phyloP scores from a whole-genome alignment of 768 basidiomycete species.

The Amyloporia xantha region DNA sequence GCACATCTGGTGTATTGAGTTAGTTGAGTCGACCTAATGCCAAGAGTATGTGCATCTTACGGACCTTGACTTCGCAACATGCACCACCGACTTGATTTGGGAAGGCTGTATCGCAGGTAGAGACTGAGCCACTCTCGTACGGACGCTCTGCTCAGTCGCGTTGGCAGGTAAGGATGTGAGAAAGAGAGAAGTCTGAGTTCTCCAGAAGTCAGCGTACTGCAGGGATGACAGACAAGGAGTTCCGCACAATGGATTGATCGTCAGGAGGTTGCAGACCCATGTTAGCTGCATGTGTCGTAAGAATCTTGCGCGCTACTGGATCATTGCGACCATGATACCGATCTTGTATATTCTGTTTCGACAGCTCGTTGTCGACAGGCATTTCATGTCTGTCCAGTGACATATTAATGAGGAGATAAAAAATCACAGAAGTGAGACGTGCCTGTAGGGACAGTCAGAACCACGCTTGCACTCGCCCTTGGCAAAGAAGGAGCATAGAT shows the following conservation, averaged over 20 bases:
- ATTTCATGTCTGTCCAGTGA: slow-evolving; percentile 67
- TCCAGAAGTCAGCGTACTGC: slow-evolving; percentile 2
- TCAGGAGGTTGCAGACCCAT: slow-evolving; percentile 88
- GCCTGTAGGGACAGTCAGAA: slow-evolving; percentile 85
- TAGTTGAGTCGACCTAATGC: no score
- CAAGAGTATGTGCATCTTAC: slow-evolving; percentile 8
- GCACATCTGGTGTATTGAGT: slow-evolving; percentile 85
- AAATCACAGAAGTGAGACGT: slow-evolving; percentile 14
- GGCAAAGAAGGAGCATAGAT: slow-evolving; percentile 90
- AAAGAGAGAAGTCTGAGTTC: slow-evolving; percentile 73
- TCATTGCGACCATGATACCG: slow-evolving; percentile 90
- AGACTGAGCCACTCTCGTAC: slow-evolving; percentile 62
- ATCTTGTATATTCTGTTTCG: slow-evolving; percentile 92
- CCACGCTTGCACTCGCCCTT: slow-evolving; percentile 96
- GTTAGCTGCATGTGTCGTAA: slow-evolving; percentile 68
- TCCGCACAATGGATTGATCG: slow-evolving; percentile 75
- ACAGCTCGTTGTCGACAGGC: slow-evolving; percentile 72
- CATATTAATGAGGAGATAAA: neutral
- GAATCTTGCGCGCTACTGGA: slow-evolving; percentile 89
- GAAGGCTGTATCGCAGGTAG: slow-evolving; percentile 56
- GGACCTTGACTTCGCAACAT: slow-evolving; percentile 75
- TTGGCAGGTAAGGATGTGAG: slow-evolving; percentile 65
- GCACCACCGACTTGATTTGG: slow-evolving; percentile 76
- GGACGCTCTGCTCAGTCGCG: slow-evolving; percentile 68
- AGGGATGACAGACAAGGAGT: slow-evolving; percentile 2